phyloP scores from a whole-genome alignment of 495 filamentous ascomycete genomes.

The Tuber borchii region DNA sequence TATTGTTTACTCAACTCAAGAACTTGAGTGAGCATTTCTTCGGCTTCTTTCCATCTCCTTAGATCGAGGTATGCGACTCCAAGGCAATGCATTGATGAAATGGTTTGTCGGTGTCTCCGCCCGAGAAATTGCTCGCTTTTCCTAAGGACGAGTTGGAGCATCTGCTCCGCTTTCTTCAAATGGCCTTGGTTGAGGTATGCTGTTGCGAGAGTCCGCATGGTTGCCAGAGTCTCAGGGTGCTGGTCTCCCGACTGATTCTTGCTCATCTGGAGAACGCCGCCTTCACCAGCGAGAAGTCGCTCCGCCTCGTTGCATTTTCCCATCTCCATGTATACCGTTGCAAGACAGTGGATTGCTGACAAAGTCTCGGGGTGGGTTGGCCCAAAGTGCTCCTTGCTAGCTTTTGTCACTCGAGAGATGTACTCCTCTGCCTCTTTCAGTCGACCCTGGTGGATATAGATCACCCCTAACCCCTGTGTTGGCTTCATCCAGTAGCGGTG shows the following conservation, averaged over 20 bases:
- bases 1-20: slow-evolving; percentile 6
- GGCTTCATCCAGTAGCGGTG: not conserved
- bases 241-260: slow-evolving; percentile 32
- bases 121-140: not conserved
- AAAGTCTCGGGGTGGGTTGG: slow-evolving; percentile 11
- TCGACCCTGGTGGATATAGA: not conserved
- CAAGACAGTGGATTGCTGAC: not conserved
- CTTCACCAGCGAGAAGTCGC: not conserved
- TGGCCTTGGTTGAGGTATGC: slow-evolving; percentile 8
- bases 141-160: slow-evolving; percentile 3
- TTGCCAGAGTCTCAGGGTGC: slow-evolving; percentile 43
- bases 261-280: slow-evolving; percentile 1
- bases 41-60: slow-evolving; percentile 15
- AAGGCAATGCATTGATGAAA: not conserved
- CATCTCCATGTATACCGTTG: not conserved
- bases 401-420: not conserved
- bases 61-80: not conserved
- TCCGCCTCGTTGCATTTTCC: slow-evolving; percentile 1
- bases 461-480: not conserved
- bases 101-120: not conserved
- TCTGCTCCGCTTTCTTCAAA: not conserved
- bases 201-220: slow-evolving; percentile 41
- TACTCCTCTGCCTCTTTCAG: not conserved
- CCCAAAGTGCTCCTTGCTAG: not conserved
- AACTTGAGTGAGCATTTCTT: not conserved